These are phyloP conservation scores for Parastagonospora avenae DNA, from an alignment of 2,329 filamentous ascomycete species.

Conservation along the genomic window DNA sequence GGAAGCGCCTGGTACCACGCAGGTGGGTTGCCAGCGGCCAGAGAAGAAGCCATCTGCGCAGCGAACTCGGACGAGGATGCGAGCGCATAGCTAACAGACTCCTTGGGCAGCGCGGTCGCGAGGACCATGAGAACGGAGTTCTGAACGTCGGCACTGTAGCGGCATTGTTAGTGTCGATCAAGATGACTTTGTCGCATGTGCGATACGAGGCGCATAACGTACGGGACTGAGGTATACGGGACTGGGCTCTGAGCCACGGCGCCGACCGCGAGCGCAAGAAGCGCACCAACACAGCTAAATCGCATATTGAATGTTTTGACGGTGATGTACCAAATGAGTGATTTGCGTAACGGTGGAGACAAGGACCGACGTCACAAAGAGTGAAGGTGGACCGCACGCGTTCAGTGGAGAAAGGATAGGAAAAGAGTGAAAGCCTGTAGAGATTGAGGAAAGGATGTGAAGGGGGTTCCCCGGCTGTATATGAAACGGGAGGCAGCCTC, in stretches of 20 bases:
- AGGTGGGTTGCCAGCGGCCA: constrained; percentile 51
- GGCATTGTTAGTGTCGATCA: constrained; percentile 12
- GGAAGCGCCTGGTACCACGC: constrained; percentile 54
- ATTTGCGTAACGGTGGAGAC: constrained; percentile 15
- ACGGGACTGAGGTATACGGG: constrained; percentile 22
- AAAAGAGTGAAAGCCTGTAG: constrained; percentile 27
- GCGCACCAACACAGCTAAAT: constrained; percentile 30
- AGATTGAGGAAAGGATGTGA: constrained; percentile 18
- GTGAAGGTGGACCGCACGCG: constrained; percentile 25
- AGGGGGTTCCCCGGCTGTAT: constrained; percentile 28
- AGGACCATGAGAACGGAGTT: constrained; percentile 51
- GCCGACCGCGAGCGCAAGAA: constrained; percentile 37
- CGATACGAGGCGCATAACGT: neutral
- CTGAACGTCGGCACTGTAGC: constrained; percentile 29
- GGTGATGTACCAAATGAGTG: constrained; percentile 5
- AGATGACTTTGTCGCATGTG: constrained; percentile 10
- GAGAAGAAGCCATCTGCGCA: constrained; percentile 49
- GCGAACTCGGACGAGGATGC: constrained; percentile 51
- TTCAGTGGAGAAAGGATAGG: constrained; percentile 17
- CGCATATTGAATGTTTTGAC: constrained; percentile 31
- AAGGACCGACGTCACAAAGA: constrained; percentile 20
- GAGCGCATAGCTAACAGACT: constrained; percentile 46
- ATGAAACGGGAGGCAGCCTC: constrained; percentile 25
- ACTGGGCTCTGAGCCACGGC: constrained; percentile 29
- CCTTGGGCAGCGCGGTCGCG: constrained; percentile 52